These are phyloP conservation scores for Ramularia endophylla DNA, from an alignment of 2,329 filamentous ascomycete species.

Conservation along the genomic window DNA sequence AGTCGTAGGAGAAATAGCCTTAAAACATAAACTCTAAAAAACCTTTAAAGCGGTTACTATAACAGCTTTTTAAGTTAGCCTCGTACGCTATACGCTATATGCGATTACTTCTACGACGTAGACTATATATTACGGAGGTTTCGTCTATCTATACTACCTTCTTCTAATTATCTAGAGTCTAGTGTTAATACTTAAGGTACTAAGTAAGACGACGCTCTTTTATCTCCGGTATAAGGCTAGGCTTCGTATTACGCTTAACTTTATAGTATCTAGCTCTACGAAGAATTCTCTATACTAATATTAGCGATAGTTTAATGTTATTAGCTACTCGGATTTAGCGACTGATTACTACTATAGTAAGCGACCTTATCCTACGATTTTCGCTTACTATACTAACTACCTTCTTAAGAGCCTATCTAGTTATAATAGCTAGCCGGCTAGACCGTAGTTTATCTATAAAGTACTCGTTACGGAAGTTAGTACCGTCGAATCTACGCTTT, in stretches of 20 bases:
- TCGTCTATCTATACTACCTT: no score
- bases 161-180: no score
- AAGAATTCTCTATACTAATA: background rate
- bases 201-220: no score
- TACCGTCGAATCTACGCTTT: background rate
- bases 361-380: background rate
- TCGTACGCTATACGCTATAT: no score
- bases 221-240: no score
- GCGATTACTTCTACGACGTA: no score
- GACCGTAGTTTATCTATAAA: background rate
- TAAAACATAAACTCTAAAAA: no score
- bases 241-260: conserved; percentile 1
- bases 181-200: no score
- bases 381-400: background rate
- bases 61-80: no score
- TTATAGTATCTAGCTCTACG: background rate
- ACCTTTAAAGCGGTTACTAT: no score
- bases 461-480: background rate
- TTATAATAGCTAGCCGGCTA: background rate
- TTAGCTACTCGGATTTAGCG: background rate
- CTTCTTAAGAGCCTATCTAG: background rate
- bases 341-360: background rate
- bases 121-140: no score
- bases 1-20: no score
- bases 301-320: background rate